Percentiles rank a stretch among this genome's conserved stretches.
Conservation (phyloP, 257 asterid species). For the Rhazya stricta region DNA sequence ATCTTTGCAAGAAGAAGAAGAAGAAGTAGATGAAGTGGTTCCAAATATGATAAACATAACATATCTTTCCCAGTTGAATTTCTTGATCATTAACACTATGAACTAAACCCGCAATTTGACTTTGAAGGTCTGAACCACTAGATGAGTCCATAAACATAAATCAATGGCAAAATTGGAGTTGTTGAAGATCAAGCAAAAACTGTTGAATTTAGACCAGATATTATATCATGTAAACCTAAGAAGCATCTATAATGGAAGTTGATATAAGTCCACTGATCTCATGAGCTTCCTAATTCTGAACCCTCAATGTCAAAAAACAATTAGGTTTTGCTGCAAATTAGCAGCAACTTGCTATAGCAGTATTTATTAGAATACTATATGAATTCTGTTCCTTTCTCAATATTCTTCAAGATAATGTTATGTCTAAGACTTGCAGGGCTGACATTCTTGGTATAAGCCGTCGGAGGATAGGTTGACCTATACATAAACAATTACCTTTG, state of each 20-base stretch:
- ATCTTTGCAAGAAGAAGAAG: not conserved
- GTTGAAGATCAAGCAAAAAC: not conserved
- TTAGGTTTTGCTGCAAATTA: conserved; percentile 22
- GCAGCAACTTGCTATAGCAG: conserved; percentile 10
- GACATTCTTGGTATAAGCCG: not conserved
- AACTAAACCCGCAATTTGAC: conserved; percentile 17
- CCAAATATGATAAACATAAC: not conserved
- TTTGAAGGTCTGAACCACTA: not conserved
- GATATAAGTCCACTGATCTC: conserved; percentile 22
- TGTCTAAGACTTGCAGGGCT: not conserved
- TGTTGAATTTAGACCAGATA: not conserved
- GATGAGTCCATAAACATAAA: too few relatives aligned
- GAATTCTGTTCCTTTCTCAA: not conserved
- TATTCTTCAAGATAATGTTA: conserved; percentile 12
- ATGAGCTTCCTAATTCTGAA: not conserved
- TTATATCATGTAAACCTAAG: conserved; percentile 4
- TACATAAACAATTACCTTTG: not conserved
- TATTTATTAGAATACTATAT: not conserved
- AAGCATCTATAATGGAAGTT: conserved; percentile 31
- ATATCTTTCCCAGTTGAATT: not conserved
- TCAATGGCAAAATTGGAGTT: conserved; percentile 8
- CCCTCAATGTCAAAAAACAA: conserved; percentile 11
- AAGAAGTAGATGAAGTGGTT: not conserved
- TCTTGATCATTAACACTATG: not conserved
- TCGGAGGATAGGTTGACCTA: conserved; percentile 3